Conservation (phyloP, 2,329 filamentous ascomycete species). For the Talaromyces sp. region DNA sequence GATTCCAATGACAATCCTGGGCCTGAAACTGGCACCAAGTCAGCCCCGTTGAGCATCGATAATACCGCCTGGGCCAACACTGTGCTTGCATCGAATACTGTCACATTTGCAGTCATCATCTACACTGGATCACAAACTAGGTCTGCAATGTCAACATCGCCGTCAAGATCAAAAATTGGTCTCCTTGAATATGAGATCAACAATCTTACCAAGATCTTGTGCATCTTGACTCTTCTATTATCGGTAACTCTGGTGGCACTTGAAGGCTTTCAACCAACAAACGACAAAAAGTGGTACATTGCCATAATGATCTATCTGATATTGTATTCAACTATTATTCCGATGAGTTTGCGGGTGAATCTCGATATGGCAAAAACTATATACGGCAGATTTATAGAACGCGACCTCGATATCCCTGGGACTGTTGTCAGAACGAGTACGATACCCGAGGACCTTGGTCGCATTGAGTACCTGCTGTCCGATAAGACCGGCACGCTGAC, state of each 20-base stretch:
- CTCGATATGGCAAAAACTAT: slow-evolving; percentile 95
- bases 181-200: slow-evolving; percentile 96
- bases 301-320: slow-evolving; percentile 98
- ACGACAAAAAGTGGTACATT: slow-evolving; percentile 71
- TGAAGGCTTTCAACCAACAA: slow-evolving; percentile 64
- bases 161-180: slow-evolving; percentile 89
- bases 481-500: slow-evolving; percentile 98
- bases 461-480: slow-evolving; percentile 92
- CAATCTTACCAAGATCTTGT: slow-evolving; percentile 91
- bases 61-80: slow-evolving; percentile 99
- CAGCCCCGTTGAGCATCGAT: slow-evolving; percentile 79
- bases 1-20: slow-evolving; percentile 19
- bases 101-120: slow-evolving; percentile 80
- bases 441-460: slow-evolving; percentile 90
- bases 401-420: slow-evolving; percentile 80
- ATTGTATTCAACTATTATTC: slow-evolving; percentile 97
- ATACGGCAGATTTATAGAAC: slow-evolving; percentile 92
- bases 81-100: slow-evolving; percentile 86
- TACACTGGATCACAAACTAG: slow-evolving; percentile 94
- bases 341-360: slow-evolving; percentile 93
- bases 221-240: slow-evolving; percentile 75
- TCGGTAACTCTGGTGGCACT: slow-evolving; percentile 85
- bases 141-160: slow-evolving; percentile 85
- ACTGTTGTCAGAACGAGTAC: slow-evolving; percentile 95
- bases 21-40: slow-evolving; percentile 40